A percentile compares a stretch with the other conserved stretches of the same genome.
These are phyloP conservation scores for Leucosporidium yakuticum DNA, from an alignment of 768 basidiomycete genomes.

Conservation along the genomic window DNA sequence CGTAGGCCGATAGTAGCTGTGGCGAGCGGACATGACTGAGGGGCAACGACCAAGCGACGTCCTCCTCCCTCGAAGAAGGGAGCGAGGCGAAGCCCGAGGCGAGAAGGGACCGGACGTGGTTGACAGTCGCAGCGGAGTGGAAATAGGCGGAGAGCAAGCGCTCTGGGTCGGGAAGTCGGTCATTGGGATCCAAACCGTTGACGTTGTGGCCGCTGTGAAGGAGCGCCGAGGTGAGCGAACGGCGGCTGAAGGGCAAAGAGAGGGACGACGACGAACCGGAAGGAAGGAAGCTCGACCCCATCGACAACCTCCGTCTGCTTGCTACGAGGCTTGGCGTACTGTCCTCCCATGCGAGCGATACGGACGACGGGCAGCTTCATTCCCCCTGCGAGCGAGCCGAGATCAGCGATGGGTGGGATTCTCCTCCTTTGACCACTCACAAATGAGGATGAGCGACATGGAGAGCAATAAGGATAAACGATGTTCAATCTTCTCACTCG, in stretches of 20 bases:
- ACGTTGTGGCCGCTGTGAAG: conserved; percentile 81
- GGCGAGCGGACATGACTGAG: conserved; percentile 83
- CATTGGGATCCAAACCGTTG: conserved; percentile 69
- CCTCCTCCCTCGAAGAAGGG: conserved; percentile 46
- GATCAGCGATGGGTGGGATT: background rate
- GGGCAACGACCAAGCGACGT: conserved; percentile 54
- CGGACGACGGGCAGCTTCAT: conserved; percentile 90
- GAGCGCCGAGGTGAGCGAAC: background rate
- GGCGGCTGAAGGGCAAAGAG: background rate
- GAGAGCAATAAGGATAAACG: conserved; percentile 88
- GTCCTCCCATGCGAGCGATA: conserved; percentile 74
- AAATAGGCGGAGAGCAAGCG: conserved; percentile 92
- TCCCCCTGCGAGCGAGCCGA: conserved; percentile 40
- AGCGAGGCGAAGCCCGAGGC: conserved; percentile 78
- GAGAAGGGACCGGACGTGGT: conserved; percentile 80
- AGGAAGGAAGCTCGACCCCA: conserved; percentile 67
- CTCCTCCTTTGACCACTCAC: background rate
- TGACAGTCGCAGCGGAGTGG: conserved; percentile 86
- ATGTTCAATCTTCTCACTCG: conserved; percentile 63
- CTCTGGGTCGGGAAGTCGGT: conserved; percentile 84
- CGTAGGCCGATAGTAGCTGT: conserved; percentile 66
- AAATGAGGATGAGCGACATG: conserved; percentile 84
- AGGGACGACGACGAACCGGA: conserved; percentile 57
- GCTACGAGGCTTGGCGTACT: conserved; percentile 58
- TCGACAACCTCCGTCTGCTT: conserved; percentile 73